A percentile compares a stretch with the other conserved stretches of the same genome.
Conservation (phyloP, 2,329 filamentous ascomycete genomes). For the Truncatella angustata region DNA sequence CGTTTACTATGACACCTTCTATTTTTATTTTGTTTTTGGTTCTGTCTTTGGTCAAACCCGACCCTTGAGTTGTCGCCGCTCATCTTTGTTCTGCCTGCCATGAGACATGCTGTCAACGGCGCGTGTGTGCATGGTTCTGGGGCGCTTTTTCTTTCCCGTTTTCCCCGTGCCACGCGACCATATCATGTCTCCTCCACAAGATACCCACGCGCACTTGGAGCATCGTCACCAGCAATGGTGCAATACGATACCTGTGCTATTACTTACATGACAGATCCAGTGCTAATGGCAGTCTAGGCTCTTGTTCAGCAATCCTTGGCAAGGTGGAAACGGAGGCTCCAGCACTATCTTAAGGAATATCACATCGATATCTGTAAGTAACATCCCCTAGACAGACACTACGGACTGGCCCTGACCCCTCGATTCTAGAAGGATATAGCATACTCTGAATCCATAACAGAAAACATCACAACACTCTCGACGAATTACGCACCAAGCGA, state of each 20-base stretch:
- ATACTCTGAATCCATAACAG: conserved; percentile 48
- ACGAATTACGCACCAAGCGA: conserved; percentile 61
- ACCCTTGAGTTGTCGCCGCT: neutral
- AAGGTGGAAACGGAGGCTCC: conserved; percentile 45
- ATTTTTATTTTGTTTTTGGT: neutral
- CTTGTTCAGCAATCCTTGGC: conserved; percentile 60
- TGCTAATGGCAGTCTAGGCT: conserved; percentile 39
- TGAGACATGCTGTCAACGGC: neutral
- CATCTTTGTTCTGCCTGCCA: neutral
- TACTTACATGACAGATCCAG: neutral
- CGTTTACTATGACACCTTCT: conserved; percentile 11
- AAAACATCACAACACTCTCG: conserved; percentile 74
- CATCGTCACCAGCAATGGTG: too few species aligned
- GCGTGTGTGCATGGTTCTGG: neutral
- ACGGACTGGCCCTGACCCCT: neutral
- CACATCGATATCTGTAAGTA: conserved; percentile 53
- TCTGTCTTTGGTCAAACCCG: too few species aligned
- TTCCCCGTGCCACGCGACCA: neutral
- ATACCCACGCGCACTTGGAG: too few species aligned
- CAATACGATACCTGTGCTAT: too few species aligned
- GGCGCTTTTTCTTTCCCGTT: neutral
- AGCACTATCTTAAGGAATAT: conserved; percentile 57
- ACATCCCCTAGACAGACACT: neutral
- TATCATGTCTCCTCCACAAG: too few species aligned
- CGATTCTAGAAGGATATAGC: conserved; percentile 40